A percentile compares a stretch with the other conserved stretches of the same genome.
Evolutionary conservation across 768 basidiomycete genomes (phyloP).

Genomic region (Dioszegia aurantiaca): DNA sequence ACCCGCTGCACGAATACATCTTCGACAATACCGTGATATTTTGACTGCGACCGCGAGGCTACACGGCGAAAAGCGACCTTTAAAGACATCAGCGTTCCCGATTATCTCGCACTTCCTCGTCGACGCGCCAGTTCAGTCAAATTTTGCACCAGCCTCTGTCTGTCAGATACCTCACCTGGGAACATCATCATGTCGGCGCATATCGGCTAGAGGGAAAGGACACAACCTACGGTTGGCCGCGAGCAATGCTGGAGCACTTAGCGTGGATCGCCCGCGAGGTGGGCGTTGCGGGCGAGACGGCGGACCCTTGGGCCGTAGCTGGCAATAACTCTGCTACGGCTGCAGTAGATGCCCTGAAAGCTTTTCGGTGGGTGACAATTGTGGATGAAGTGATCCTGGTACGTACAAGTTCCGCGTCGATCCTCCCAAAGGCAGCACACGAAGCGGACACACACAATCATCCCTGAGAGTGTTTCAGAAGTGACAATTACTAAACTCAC

Average conservation of each 20-base stretch:
- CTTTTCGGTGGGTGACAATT: slow-evolving; percentile 33
- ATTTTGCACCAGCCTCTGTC: no score
- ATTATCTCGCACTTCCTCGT: no score
- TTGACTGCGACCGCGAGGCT: no score
- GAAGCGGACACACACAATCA: background rate
- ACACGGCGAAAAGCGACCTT: no score
- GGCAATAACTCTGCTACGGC: background rate
- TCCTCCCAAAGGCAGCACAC: background rate
- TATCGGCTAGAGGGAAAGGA: no score
- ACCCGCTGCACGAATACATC: no score
- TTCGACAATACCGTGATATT: no score
- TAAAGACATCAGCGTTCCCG: no score
- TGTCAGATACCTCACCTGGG: no score
- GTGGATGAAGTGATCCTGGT: slow-evolving; percentile 43
- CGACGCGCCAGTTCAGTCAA: no score
- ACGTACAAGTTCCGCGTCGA: background rate
- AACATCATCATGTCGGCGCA: no score
- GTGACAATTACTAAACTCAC: background rate
- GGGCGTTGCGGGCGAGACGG: background rate
- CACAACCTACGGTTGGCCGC: no score
- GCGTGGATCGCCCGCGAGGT: background rate
- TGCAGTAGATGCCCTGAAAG: background rate
- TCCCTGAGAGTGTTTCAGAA: background rate
- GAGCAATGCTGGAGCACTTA: background rate
- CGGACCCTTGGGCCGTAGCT: slow-evolving; percentile 1